Percentiles rank a stretch among this genome's conserved stretches.
Conservation (phyloP, 805 yeast species). For the Teunomyces gatunensis region DNA sequence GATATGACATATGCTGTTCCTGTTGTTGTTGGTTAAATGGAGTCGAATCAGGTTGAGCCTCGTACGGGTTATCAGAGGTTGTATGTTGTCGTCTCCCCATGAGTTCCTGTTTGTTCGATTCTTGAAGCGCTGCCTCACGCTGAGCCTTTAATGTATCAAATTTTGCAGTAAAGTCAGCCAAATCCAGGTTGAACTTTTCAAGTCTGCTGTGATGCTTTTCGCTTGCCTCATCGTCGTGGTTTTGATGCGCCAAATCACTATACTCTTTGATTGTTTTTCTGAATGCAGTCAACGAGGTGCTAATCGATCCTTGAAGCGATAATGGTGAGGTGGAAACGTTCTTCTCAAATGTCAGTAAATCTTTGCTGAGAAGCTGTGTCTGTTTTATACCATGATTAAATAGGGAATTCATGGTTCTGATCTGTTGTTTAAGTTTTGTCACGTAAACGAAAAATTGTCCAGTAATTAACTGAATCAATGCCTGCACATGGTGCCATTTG, state of each 20-base stretch:
- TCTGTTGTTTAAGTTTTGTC: background rate
- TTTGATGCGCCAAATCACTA: constrained; percentile 56
- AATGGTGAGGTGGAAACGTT: constrained; percentile 69
- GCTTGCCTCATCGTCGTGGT: constrained; percentile 50
- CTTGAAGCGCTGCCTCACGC: constrained; percentile 53
- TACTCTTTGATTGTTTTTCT: constrained; percentile 74
- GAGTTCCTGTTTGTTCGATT: constrained; percentile 49
- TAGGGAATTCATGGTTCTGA: constrained; percentile 59
- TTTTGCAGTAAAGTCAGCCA: constrained; percentile 45
- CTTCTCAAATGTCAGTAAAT: constrained; percentile 62
- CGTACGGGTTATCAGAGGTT: constrained; percentile 51
- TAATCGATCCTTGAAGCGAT: constrained; percentile 71
- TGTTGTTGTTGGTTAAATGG: constrained; percentile 23
- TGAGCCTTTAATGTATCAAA: constrained; percentile 53
- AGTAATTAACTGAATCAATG: background rate
- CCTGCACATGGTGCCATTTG: background rate
- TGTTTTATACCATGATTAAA: constrained; percentile 90
- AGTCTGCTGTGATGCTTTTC: constrained; percentile 55
- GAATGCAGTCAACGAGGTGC: constrained; percentile 77
- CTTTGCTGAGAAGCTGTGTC: constrained; percentile 67
- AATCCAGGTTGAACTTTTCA: constrained; percentile 50
- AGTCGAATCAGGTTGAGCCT: constrained; percentile 19
- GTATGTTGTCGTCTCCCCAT: constrained; percentile 46
- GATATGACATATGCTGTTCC: constrained; percentile 35
- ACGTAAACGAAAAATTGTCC: constrained; percentile 3